phyloP scores from a whole-genome alignment of 2,329 filamentous ascomycete genomes.

The Taxawa tesnikishii region DNA sequence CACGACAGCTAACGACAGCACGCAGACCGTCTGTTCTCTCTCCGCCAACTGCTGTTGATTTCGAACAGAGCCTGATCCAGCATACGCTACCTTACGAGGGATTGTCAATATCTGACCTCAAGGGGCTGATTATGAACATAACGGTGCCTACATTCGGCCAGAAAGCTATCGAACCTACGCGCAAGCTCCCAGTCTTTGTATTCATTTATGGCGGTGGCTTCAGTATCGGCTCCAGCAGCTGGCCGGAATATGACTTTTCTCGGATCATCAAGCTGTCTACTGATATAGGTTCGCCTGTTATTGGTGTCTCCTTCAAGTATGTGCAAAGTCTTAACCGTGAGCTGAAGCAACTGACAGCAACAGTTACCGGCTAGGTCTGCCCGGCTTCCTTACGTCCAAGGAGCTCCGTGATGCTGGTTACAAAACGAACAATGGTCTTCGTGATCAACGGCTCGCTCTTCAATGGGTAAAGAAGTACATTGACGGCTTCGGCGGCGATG shows the following conservation, averaged over 20 bases:
- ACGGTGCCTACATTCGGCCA: slow-evolving; percentile 24
- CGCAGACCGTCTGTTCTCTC: slow-evolving; percentile 27
- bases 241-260: slow-evolving; percentile 38
- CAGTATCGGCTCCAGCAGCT: slow-evolving; percentile 36
- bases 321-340: not conserved
- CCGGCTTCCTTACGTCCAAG: slow-evolving; percentile 25
- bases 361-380: slow-evolving; percentile 34
- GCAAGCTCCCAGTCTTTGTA: slow-evolving; percentile 36
- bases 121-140: slow-evolving; percentile 42
- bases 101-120: slow-evolving; percentile 28
- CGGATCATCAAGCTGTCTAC: slow-evolving; percentile 33
- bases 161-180: slow-evolving; percentile 6
- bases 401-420: slow-evolving; percentile 13
- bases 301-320: slow-evolving; percentile 24
- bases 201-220: slow-evolving; percentile 44
- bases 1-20: slow-evolving; percentile 8
- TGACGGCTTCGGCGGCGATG: slow-evolving; percentile 24
- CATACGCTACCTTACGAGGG: slow-evolving; percentile 27
- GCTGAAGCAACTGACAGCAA: not conserved
- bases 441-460: slow-evolving; percentile 22
- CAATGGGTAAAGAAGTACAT: slow-evolving; percentile 25
- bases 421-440: slow-evolving; percentile 13
- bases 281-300: slow-evolving; percentile 31
- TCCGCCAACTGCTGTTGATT: slow-evolving; percentile 26
- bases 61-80: slow-evolving; percentile 38